Conservation (phyloP, 2,329 filamentous ascomycete genomes). For the Fusarium acutatum region DNA sequence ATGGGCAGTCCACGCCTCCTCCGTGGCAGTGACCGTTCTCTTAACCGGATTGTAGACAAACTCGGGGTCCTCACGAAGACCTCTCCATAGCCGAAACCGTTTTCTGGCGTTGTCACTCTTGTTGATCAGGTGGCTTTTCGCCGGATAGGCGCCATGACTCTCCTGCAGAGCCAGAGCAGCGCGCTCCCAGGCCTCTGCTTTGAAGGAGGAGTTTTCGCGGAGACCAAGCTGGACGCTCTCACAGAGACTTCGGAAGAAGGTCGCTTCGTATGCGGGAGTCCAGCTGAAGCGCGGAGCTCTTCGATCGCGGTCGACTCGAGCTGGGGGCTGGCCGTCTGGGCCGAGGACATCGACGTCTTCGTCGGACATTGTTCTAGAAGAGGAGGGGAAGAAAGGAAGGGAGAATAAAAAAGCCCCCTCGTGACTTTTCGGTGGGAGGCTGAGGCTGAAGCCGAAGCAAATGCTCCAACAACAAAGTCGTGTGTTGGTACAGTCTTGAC, state of each 20-base stretch:
- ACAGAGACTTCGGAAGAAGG: constrained; percentile 68
- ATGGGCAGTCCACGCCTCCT: constrained; percentile 66
- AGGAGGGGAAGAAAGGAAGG: not conserved
- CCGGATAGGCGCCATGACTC: constrained; percentile 64
- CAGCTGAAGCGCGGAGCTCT: constrained; percentile 66
- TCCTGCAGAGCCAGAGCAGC: constrained; percentile 63
- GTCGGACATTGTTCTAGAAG: constrained; percentile 47
- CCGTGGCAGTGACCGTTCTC: constrained; percentile 62
- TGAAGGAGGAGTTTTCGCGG: constrained; percentile 68
- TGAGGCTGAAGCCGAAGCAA: constrained; percentile 32
- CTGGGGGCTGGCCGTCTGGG: constrained; percentile 46
- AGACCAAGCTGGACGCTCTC: constrained; percentile 66
- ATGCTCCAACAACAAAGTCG: constrained; percentile 23
- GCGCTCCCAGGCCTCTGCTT: constrained; percentile 68
- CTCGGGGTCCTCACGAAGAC: constrained; percentile 64
- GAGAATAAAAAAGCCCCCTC: constrained; percentile 5
- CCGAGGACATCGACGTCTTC: constrained; percentile 50
- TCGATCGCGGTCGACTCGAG: constrained; percentile 51
- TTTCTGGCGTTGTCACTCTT: constrained; percentile 71
- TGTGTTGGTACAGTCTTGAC: constrained; percentile 6
- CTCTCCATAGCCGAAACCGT: constrained; percentile 69
- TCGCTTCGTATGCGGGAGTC: constrained; percentile 66
- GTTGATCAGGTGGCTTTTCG: constrained; percentile 69
- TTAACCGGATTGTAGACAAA: constrained; percentile 63
- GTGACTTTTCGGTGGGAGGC: not conserved